These are phyloP conservation scores for Geum urbanum DNA, from an alignment of 306 rosid genomes.

Conservation along the genomic window DNA sequence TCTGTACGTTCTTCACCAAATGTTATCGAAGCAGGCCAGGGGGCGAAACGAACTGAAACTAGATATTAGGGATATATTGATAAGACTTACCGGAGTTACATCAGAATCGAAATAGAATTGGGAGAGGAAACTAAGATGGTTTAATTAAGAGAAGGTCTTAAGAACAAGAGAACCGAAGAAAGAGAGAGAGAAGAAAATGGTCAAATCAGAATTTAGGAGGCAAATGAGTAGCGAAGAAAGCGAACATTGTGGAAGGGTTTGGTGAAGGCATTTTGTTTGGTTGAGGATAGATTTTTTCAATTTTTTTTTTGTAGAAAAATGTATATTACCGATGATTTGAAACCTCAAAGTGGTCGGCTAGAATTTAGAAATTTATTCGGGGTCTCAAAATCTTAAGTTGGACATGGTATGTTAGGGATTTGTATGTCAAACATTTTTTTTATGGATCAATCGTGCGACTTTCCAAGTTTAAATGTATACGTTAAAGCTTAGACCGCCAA, in stretches of 20 bases:
- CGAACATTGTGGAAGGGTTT: constrained; percentile 4
- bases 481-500: too few relatives aligned
- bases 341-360: background rate
- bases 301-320: too few relatives aligned
- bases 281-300: too few relatives aligned
- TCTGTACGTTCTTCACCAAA: background rate
- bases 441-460: too few relatives aligned
- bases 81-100: background rate
- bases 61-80: too few relatives aligned
- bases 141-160: background rate
- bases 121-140: background rate
- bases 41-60: background rate
- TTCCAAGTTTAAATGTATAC: too few relatives aligned
- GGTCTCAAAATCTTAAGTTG: too few relatives aligned
- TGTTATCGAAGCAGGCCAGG: too few relatives aligned
- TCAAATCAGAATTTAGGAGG: constrained; percentile 2
- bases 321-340: background rate
- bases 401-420: too few relatives aligned
- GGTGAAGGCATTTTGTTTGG: constrained; percentile 15
- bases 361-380: too few relatives aligned
- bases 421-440: too few relatives aligned
- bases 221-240: background rate
- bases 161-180: background rate
- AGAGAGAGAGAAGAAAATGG: constrained; percentile 3
- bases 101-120: background rate